Conservation (phyloP, 371 early-diverging fungal species). For the Quaeritorhiza haematococci region DNA sequence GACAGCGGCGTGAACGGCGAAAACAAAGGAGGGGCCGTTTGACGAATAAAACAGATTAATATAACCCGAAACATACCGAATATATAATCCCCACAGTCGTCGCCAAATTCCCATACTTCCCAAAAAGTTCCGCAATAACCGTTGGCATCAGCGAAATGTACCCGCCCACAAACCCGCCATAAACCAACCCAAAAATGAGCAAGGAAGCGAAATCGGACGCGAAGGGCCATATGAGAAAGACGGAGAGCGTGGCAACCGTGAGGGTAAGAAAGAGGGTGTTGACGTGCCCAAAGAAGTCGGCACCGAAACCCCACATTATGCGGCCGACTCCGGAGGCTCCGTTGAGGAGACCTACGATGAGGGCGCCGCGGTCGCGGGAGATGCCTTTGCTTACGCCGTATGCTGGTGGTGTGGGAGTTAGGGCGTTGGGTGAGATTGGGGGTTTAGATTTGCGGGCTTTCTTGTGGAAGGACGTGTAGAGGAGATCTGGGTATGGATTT, state of each 20-base stretch:
- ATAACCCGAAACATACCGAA: conserved; percentile 48
- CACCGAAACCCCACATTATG: conserved; percentile 53
- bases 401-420: conserved; percentile 4
- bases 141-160: conserved; percentile 53
- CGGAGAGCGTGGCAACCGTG: conserved; percentile 39
- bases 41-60: too few relatives aligned
- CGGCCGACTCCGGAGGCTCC: conserved; percentile 62
- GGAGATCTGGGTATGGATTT: too few relatives aligned
- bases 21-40: too few relatives aligned
- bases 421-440: too few relatives aligned
- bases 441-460: too few relatives aligned
- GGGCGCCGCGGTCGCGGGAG: conserved; percentile 35
- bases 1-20: too few relatives aligned
- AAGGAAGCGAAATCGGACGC: conserved; percentile 39
- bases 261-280: conserved; percentile 47
- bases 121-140: conserved; percentile 43
- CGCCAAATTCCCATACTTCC: conserved; percentile 46
- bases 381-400: conserved; percentile 39
- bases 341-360: conserved; percentile 49
- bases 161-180: conserved; percentile 58
- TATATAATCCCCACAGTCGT: conserved; percentile 52
- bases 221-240: conserved; percentile 60
- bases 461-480: background rate
- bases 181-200: conserved; percentile 49
- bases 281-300: conserved; percentile 57